Evolutionary conservation across 805 yeast genomes (phyloP).

Genomic region (Saccharomycopsis microspora): DNA sequence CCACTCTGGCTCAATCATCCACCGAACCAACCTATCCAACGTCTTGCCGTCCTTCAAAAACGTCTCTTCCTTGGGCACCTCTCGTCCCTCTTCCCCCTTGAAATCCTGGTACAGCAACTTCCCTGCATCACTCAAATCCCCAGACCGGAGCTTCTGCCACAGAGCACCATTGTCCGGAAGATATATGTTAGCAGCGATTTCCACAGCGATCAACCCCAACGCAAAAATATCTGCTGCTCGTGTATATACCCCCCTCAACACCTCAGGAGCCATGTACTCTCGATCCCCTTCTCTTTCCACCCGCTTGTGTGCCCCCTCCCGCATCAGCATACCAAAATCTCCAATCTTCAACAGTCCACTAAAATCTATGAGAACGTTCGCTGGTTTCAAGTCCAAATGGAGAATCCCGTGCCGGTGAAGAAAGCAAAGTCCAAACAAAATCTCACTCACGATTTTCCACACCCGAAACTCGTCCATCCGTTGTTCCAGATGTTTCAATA

Average conservation of each 20-base stretch:
- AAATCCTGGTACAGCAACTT: slow-evolving; percentile 65
- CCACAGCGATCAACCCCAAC: slow-evolving; percentile 87
- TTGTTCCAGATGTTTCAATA: slow-evolving; percentile 49
- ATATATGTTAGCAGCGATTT: slow-evolving; percentile 90
- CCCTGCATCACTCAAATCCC: slow-evolving; percentile 93
- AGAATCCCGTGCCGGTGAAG: slow-evolving; percentile 67
- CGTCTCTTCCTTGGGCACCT: slow-evolving; percentile 18
- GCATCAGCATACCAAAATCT: slow-evolving; percentile 62
- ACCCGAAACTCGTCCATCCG: slow-evolving; percentile 88
- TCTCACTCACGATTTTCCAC: slow-evolving; percentile 89
- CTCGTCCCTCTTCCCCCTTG: background rate
- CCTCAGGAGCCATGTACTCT: slow-evolving; percentile 96
- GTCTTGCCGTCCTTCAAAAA: slow-evolving; percentile 68
- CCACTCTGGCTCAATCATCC: slow-evolving; percentile 87
- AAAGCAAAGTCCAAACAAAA: slow-evolving; percentile 69
- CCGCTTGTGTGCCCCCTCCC: no score
- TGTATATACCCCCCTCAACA: slow-evolving; percentile 72
- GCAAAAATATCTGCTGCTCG: slow-evolving; percentile 92
- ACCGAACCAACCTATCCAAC: slow-evolving; percentile 68
- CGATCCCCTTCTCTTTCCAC: slow-evolving; percentile 91
- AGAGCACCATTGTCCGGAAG: slow-evolving; percentile 93
- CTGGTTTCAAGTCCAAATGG: slow-evolving; percentile 91
- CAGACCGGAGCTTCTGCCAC: slow-evolving; percentile 93
- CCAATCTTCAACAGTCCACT: slow-evolving; percentile 93
- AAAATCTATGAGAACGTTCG: slow-evolving; percentile 86